Evolutionary conservation across 306 rosid genomes (phyloP).

Genomic region (Glycine latifolia): DNA sequence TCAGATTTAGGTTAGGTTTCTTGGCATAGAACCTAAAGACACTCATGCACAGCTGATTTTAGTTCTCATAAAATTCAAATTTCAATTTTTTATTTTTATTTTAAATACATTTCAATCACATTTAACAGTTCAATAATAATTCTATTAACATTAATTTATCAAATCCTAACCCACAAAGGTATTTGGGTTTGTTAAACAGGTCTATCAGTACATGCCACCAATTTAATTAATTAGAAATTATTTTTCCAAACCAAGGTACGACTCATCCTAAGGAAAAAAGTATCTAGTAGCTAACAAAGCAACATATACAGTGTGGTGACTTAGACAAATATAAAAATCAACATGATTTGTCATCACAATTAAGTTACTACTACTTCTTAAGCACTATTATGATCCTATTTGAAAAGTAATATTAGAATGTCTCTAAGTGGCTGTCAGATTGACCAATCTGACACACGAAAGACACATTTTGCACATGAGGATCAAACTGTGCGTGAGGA

Average conservation of each 20-base stretch:
- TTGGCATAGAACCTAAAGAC: too few species aligned
- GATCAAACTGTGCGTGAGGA: neutral
- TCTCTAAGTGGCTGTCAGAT: conserved; percentile 39
- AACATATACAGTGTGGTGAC: conserved; percentile 5
- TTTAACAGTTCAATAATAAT: neutral
- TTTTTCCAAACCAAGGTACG: conserved; percentile 32
- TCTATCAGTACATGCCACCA: too few species aligned
- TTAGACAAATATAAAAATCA: conserved; percentile 24
- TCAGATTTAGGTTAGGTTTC: too few species aligned
- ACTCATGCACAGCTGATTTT: too few species aligned
- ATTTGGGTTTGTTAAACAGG: neutral
- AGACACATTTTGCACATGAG: conserved; percentile 37
- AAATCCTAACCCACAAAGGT: neutral
- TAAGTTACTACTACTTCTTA: neutral
- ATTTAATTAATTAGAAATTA: conserved; percentile 1
- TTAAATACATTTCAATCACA: too few species aligned
- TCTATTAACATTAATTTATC: neutral
- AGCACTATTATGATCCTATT: conserved; percentile 33
- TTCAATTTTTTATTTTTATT: too few species aligned
- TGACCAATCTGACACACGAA: conserved; percentile 42
- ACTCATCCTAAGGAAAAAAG: conserved; percentile 21
- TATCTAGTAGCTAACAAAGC: neutral
- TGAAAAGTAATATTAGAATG: too few species aligned
- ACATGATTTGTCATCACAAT: conserved; percentile 32
- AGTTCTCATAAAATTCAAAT: too few species aligned